Percentiles rank a stretch among this genome's conserved stretches.
phyloP scores from a whole-genome alignment of 1,284 basidiomycete species.

The Leccinum discolor region DNA sequence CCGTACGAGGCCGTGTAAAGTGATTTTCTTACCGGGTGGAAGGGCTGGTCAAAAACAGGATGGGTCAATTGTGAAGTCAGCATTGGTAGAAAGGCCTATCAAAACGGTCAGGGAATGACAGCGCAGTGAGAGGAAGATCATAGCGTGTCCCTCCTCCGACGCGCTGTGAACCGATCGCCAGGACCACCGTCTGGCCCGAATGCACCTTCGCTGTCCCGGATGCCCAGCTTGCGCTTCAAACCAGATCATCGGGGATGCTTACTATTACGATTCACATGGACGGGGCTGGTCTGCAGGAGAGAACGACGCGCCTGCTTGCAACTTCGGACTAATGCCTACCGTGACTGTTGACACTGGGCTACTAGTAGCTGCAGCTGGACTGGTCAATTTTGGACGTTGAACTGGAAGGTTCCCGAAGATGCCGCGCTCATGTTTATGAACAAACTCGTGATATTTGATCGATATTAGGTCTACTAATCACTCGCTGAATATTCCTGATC shows the following conservation, averaged over 20 bases:
- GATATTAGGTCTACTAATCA: too few relatives aligned
- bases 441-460: too few relatives aligned
- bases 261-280: constrained; percentile 10
- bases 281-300: neutral
- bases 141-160: too few relatives aligned
- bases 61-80: constrained; percentile 44
- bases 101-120: constrained; percentile 1
- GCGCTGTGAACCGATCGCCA: neutral
- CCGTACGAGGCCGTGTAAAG: neutral
- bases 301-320: constrained; percentile 10
- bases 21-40: constrained; percentile 21
- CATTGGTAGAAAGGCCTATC: constrained; percentile 33
- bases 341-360: too few relatives aligned
- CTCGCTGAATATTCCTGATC: too few relatives aligned
- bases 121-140: neutral
- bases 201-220: constrained; percentile 7
- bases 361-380: too few relatives aligned
- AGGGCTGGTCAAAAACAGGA: constrained; percentile 29
- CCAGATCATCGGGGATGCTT: constrained; percentile 21
- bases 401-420: too few relatives aligned
- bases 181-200: constrained; percentile 3
- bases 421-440: too few relatives aligned
- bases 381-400: too few relatives aligned
- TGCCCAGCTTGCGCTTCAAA: constrained; percentile 23
- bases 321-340: too few relatives aligned